These are phyloP conservation scores for Quaeritorhiza haematococci DNA, from an alignment of 371 early-diverging fungal genomes.

Conservation along the genomic window DNA sequence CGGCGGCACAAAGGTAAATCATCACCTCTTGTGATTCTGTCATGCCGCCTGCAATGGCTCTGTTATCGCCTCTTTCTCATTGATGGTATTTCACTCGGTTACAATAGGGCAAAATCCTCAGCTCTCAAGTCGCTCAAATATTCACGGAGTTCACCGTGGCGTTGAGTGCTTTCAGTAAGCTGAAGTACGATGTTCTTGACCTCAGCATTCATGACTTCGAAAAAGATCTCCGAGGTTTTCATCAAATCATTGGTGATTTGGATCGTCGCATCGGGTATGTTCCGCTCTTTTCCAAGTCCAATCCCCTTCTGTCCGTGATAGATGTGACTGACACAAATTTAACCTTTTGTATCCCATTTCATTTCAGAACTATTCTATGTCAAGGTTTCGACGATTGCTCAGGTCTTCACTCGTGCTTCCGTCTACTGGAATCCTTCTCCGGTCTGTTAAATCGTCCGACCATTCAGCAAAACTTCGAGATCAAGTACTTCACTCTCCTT, in stretches of 20 bases:
- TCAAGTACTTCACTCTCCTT: slow-evolving; percentile 51
- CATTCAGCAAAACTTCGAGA: slow-evolving; percentile 49
- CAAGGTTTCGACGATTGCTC: slow-evolving; percentile 58
- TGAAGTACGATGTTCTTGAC: slow-evolving; percentile 54
- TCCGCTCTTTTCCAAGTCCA: neutral
- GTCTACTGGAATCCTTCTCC: slow-evolving; percentile 53
- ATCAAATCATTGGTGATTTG: slow-evolving; percentile 44
- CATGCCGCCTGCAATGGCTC: too few relatives aligned
- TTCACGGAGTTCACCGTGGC: slow-evolving; percentile 48
- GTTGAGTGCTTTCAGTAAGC: slow-evolving; percentile 38
- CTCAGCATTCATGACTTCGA: slow-evolving; percentile 40
- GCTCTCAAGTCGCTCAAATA: slow-evolving; percentile 51
- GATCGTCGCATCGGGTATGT: slow-evolving; percentile 50
- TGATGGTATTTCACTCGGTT: too few relatives aligned
- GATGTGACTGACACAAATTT: too few relatives aligned
- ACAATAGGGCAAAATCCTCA: slow-evolving; percentile 54
- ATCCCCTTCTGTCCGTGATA: neutral
- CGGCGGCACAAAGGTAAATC: slow-evolving; percentile 57
- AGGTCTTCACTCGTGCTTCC: slow-evolving; percentile 47
- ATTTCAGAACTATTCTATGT: slow-evolving; percentile 43
- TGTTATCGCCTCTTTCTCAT: too few relatives aligned
- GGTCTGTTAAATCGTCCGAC: slow-evolving; percentile 45
- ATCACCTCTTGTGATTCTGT: too few relatives aligned
- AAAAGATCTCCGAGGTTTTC: slow-evolving; percentile 39
- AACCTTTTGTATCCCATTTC: neutral